A percentile compares a stretch with the other conserved stretches of the same genome.
Evolutionary conservation across 176 grass and related monocot species (phyloP).

Genomic region (Juncus effusus): DNA sequence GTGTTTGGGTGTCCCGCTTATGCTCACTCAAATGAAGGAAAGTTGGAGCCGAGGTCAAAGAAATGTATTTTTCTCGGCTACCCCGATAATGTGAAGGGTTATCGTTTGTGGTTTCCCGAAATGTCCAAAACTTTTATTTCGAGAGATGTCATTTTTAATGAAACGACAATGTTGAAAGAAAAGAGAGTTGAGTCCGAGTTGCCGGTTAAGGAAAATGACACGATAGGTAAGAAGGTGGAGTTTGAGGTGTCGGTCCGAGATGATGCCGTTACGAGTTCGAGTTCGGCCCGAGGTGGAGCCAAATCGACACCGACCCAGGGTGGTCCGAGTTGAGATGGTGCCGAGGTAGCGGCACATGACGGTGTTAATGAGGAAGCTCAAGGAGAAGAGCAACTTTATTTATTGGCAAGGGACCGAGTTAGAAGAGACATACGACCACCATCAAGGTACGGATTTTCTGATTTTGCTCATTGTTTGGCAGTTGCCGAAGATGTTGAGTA

Average conservation of each 20-base stretch:
- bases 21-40: background rate
- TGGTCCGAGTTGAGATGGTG: too few relatives aligned
- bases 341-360: background rate
- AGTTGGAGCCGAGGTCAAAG: background rate
- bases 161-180: background rate
- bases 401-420: background rate
- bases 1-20: slow-evolving; percentile 1
- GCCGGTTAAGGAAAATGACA: background rate
- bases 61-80: background rate
- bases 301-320: too few relatives aligned
- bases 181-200: background rate
- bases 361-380: background rate
- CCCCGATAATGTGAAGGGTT: background rate
- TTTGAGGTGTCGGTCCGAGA: background rate
- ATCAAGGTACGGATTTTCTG: too few relatives aligned
- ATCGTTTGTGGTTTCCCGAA: background rate
- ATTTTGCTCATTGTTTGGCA: too few relatives aligned
- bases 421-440: background rate
- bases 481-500: too few relatives aligned
- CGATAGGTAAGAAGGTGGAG: background rate
- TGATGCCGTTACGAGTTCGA: too few relatives aligned
- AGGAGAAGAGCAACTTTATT: background rate
- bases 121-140: background rate
- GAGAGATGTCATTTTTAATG: background rate
- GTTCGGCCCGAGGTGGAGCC: too few relatives aligned